These are phyloP conservation scores for Ophiocordyceps sinensis DNA, from an alignment of 2,329 filamentous ascomycete genomes.

Conservation along the genomic window DNA sequence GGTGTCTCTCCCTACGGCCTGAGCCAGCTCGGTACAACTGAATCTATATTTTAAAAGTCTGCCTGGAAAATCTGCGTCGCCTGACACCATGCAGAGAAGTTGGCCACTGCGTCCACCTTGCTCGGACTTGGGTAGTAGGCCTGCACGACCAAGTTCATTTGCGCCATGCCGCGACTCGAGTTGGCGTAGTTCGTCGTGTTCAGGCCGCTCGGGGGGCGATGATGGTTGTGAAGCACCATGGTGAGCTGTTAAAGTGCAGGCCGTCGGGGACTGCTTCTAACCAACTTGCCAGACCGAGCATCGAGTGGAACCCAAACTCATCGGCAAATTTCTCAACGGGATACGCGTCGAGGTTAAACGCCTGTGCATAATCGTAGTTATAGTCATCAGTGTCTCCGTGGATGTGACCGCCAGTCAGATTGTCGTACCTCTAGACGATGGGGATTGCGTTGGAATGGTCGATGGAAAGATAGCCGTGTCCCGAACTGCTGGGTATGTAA, in stretches of 20 bases:
- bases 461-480: constrained; percentile 40
- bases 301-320: constrained; percentile 49
- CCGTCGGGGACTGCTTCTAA: constrained; percentile 34
- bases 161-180: constrained; percentile 25
- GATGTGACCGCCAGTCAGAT: constrained; percentile 32
- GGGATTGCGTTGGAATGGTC: constrained; percentile 36
- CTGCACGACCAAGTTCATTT: constrained; percentile 44
- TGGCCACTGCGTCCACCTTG: constrained; percentile 35
- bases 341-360: constrained; percentile 40
- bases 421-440: constrained; percentile 41
- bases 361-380: constrained; percentile 36
- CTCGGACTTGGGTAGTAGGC: constrained; percentile 41
- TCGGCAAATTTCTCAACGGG: constrained; percentile 46
- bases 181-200: constrained; percentile 5
- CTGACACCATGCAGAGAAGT: constrained; percentile 47
- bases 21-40: constrained; percentile 46
- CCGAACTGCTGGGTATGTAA: constrained; percentile 45
- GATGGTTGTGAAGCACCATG: constrained; percentile 42
- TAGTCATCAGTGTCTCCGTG: constrained; percentile 50
- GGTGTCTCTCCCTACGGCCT: constrained; percentile 39
- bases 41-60: constrained; percentile 44
- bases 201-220: constrained; percentile 22
- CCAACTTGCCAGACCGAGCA: constrained; percentile 47
- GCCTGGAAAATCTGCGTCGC: constrained; percentile 51
- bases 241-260: constrained; percentile 41